Base-by-base conservation (phyloP, 169 alveolate genomes). In the Plasmodium gonderi region DNA sequence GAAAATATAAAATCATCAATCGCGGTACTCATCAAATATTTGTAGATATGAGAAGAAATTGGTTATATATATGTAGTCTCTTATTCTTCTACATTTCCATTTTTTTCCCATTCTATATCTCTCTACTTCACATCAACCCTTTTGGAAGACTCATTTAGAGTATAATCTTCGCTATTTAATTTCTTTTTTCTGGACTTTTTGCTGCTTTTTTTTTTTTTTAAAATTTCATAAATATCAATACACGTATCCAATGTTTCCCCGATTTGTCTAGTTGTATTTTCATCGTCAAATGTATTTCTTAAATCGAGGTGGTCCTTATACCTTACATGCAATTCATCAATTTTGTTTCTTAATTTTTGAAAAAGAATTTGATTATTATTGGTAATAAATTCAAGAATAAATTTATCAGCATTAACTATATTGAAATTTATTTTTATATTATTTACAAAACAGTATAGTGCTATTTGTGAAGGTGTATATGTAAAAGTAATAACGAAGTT, bases 231-330 rank as follows among this genome's bases (percentile, higher is more conserved):
- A 44, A 65, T 82, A 69, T 82, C 78, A 69, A 82, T 82, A 38
- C 92, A 82, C 92, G 64, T 82, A 60, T 82, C 92, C 42, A 82
- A 68, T 0, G 92, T 82, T 20, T 82, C 92, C 9, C 92, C 92
- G 36, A 82, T 82, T 40, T 82, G 92, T 36, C 74, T 82, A 17
- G 92, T 82, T 26, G 92, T 82, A 75, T 82, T 68, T 68, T 82
- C 92, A 69, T 69, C 92, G 64, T 82, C 92, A 82, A 82, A 82
- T 49, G 83, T 69, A 42, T 82, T 82, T 60, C 92, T 82, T 23
- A 82, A 82, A 47, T 68, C 92, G 38, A 82, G 72, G 64, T 82
- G 82, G 11, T 49, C 76, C 77, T 49, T 82, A 82, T 82, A 82
- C 42, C 29, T 72, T 36, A 47, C 44, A 49, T 82, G 83, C 36